phyloP scores from a whole-genome alignment of 2,329 filamentous ascomycete species.

The Xylariaceae sp. region DNA sequence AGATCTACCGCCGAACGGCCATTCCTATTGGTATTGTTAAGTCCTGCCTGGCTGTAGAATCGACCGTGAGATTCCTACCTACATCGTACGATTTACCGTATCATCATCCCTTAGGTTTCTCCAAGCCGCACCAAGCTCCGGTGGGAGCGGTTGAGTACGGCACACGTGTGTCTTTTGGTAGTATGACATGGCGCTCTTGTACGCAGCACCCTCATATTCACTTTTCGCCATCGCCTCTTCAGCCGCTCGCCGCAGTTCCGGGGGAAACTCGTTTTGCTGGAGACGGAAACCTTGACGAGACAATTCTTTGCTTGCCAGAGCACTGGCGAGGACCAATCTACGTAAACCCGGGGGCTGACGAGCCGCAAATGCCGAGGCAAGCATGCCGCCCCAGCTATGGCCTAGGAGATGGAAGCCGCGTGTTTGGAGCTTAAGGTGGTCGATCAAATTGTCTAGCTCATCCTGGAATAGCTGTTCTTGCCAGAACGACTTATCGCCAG shows the following conservation, averaged over 20 bases:
- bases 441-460: conserved; percentile 18
- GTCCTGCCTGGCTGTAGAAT: background rate
- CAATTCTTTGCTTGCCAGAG: conserved; percentile 13
- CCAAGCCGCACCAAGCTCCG: conserved; percentile 12
- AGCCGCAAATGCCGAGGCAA: conserved; percentile 15
- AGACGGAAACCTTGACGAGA: background rate
- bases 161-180: conserved; percentile 16
- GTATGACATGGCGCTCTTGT: conserved; percentile 9
- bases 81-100: conserved; percentile 22
- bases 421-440: conserved; percentile 11
- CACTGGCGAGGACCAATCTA: conserved; percentile 17
- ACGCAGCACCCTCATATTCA: conserved; percentile 16
- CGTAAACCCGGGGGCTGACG: conserved; percentile 10
- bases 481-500: conserved; percentile 18
- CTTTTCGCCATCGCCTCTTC: conserved; percentile 13
- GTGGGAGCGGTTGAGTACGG: conserved; percentile 16
- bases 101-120: conserved; percentile 18
- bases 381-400: conserved; percentile 22
- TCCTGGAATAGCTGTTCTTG: conserved; percentile 14
- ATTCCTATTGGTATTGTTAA: background rate
- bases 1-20: background rate
- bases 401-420: conserved; percentile 18
- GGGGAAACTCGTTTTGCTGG: conserved; percentile 10
- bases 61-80: background rate
- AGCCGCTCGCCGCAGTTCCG: conserved; percentile 10